Evolutionary conservation across 371 early-diverging fungal genomes (phyloP).

Genomic region (Thermomucor indicae-seudaticae): DNA sequence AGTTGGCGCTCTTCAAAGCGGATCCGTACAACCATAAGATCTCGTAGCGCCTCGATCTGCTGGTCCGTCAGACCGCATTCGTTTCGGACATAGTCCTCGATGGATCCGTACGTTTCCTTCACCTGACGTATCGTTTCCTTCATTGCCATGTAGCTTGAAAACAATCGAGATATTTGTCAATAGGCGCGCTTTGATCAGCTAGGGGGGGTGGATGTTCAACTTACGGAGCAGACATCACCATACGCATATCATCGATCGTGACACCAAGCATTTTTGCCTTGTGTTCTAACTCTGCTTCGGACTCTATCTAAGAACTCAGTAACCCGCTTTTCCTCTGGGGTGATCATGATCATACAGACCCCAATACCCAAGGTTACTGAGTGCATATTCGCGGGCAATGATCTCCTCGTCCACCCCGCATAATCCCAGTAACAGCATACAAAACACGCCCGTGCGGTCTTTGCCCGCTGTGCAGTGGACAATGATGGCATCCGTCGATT

Average conservation of each 20-base stretch:
- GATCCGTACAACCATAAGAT: slow-evolving; percentile 40
- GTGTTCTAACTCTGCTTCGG: slow-evolving; percentile 29
- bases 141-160: slow-evolving; percentile 36
- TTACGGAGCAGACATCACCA: slow-evolving; percentile 49
- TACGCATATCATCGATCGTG: slow-evolving; percentile 30
- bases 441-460: slow-evolving; percentile 83
- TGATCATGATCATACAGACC: slow-evolving; percentile 18
- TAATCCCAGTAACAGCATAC: slow-evolving; percentile 66
- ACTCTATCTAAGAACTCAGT: slow-evolving; percentile 14
- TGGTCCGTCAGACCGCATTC: slow-evolving; percentile 30
- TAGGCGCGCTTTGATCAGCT: background rate
- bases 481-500: slow-evolving; percentile 47
- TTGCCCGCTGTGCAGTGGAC: slow-evolving; percentile 91
- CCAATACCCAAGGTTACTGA: slow-evolving; percentile 51
- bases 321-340: background rate
- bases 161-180: background rate
- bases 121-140: slow-evolving; percentile 31
- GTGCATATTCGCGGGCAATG: slow-evolving; percentile 76
- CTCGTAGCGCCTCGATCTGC: slow-evolving; percentile 27
- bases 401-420: slow-evolving; percentile 70
- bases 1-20: slow-evolving; percentile 42
- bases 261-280: slow-evolving; percentile 29
- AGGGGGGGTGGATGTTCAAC: slow-evolving; percentile 1
- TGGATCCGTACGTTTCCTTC: slow-evolving; percentile 25
- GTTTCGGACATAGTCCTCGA: slow-evolving; percentile 24